These are phyloP conservation scores for Trypanosoma grayi DNA, from an alignment of 208 protist species.

Conservation along the genomic window DNA sequence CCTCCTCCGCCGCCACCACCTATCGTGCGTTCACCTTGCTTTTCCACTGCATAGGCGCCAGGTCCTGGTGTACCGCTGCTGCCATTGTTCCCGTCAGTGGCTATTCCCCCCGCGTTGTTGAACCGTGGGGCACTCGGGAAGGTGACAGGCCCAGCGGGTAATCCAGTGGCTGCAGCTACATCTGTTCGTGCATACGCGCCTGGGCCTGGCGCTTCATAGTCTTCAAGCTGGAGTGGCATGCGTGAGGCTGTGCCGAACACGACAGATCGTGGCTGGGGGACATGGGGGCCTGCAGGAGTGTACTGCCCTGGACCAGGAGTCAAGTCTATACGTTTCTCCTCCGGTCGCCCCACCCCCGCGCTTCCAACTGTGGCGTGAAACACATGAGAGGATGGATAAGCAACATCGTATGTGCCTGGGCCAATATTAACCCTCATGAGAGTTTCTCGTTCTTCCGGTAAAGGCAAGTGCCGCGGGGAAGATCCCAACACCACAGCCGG, in stretches of 20 bases:
- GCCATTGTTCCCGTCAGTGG: conserved; percentile 8
- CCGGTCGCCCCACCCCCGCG: not conserved
- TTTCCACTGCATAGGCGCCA: conserved; percentile 33
- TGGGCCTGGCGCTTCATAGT: conserved; percentile 32
- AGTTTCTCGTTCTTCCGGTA: conserved; percentile 13
- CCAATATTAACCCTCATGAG: conserved; percentile 22
- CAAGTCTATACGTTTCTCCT: not conserved
- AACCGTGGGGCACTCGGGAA: conserved; percentile 24
- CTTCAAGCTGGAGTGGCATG: not conserved
- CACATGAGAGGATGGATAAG: conserved; percentile 3
- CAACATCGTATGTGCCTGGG: conserved; percentile 47
- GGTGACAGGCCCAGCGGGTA: conserved; percentile 7
- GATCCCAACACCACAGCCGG: conserved; percentile 28
- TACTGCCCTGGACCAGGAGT: conserved; percentile 24
- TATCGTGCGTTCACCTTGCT: not conserved
- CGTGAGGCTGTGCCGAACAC: conserved; percentile 14
- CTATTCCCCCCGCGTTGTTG: not conserved
- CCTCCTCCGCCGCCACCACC: conserved; percentile 1
- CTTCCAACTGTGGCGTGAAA: conserved; percentile 26
- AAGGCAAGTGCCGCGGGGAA: conserved; percentile 12
- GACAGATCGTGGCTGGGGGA: not conserved
- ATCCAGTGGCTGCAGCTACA: not conserved
- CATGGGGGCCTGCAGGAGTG: not conserved
- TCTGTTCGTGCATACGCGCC: conserved; percentile 22
- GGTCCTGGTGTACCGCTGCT: conserved; percentile 39